Evolutionary conservation across 1,284 basidiomycete species (phyloP).

Genomic region (Exsudoporus floridanus): DNA sequence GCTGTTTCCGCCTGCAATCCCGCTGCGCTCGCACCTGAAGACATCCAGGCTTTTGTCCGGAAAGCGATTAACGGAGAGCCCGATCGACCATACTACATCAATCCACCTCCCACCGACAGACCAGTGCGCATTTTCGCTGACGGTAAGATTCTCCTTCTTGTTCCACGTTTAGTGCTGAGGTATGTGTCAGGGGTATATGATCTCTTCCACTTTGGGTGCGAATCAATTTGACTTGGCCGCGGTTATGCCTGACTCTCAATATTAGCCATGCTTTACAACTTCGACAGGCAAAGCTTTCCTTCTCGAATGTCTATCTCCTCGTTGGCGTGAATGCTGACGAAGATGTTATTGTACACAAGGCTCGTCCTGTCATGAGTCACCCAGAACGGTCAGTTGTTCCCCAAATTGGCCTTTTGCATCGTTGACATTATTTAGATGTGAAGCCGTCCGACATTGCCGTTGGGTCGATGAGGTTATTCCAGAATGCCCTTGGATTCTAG

Average conservation of each 20-base stretch:
- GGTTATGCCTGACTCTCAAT: constrained; percentile 15
- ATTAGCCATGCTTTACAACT: constrained; percentile 87
- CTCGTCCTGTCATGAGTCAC: constrained; percentile 81
- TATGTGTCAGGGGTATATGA: constrained; percentile 77
- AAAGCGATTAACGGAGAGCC: constrained; percentile 66
- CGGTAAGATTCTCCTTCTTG: constrained; percentile 45
- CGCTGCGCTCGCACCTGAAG: constrained; percentile 60
- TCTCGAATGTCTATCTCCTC: constrained; percentile 85
- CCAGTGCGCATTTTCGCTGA: constrained; percentile 95
- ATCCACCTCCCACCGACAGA: constrained; percentile 73
- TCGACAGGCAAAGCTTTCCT: constrained; percentile 92
- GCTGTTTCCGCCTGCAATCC: constrained; percentile 57
- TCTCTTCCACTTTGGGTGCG: constrained; percentile 91
- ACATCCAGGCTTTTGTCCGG: constrained; percentile 71
- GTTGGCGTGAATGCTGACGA: constrained; percentile 89
- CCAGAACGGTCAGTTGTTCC: constrained; percentile 66
- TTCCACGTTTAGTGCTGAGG: constrained; percentile 16
- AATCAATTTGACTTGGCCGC: background rate
- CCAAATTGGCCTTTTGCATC: constrained; percentile 5
- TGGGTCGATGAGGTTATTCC: constrained; percentile 97
- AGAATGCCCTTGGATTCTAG: constrained; percentile 93
- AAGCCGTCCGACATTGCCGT: constrained; percentile 88
- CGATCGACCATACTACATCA: constrained; percentile 78
- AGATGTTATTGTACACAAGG: constrained; percentile 75
- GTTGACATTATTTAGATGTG: constrained; percentile 50